Evolutionary conservation across 202 grass and related monocot genomes (phyloP), one percentile per base, ranked within the genome.

Genomic region (Digitaria exilis): DNA sequence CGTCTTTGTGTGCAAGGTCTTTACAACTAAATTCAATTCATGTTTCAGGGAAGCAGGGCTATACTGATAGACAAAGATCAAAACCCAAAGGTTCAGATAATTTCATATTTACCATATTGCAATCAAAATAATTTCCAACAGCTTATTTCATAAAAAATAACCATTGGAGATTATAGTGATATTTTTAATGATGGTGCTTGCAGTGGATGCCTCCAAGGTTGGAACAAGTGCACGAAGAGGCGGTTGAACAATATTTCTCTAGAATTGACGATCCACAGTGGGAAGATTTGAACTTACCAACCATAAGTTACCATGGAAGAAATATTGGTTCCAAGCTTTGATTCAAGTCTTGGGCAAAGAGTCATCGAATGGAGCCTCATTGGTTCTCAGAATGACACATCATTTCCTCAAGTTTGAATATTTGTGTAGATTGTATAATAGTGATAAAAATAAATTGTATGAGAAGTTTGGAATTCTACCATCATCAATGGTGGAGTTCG

Each of bases 11-110:
- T 6, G 3, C 25, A n/a, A 49, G 18, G 43, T 77, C 58, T 73
- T 15, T 63, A 14, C 69, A 74, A 17, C 37, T 71, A 59, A 84
- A 49, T 82, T 14, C 24, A 24, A 66, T 75, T 85, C 11, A 70
- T 26, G 0, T 91, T 77, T 30, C 87, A 98, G 92, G 96, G 96
- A 73, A 89, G 89, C 65, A 85, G 96, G 55, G 96, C 96, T 79
- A 91, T 95, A 83, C 77, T 98, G 55, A 69, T 93, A 58, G 91
- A 93, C 45, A 98, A 93, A 77, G 91, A 98, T 84, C 88, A 62
- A 84, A 93, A 95, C 7, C 96, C 96, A 69, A 95, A 84, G 93
- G 92, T 98, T 18, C 32, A 58, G 12, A 51, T 60, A 26, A 63
- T 43, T 65, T 79, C 48, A 34, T 57, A 48, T 80, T 63, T 71